A percentile compares a stretch with the other conserved stretches of the same genome.
phyloP scores from a whole-genome alignment of 192 early-diverging fungal species.

The Polychytrium aggregatum region DNA sequence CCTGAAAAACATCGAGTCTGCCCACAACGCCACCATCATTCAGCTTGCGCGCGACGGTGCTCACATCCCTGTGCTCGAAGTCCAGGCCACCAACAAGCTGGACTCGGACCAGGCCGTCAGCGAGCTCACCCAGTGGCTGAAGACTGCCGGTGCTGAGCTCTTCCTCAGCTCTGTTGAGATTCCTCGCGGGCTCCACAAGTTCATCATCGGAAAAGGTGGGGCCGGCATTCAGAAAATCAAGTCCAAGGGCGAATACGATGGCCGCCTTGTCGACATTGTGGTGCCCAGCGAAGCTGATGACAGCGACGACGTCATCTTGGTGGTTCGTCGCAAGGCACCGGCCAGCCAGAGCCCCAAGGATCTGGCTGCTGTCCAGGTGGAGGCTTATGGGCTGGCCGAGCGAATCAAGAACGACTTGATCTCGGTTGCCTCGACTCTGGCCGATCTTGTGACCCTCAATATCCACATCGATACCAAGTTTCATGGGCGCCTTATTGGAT shows the following conservation, averaged over 20 bases:
- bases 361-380: constrained; percentile 30
- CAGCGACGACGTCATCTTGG: constrained; percentile 64
- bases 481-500: constrained; percentile 70
- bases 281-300: constrained; percentile 60
- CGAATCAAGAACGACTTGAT: constrained; percentile 57
- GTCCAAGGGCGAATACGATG: constrained; percentile 50
- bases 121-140: constrained; percentile 41
- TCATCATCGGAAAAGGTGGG: constrained; percentile 79
- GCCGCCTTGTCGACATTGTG: constrained; percentile 58
- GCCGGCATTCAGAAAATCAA: constrained; percentile 76
- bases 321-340: constrained; percentile 52
- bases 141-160: constrained; percentile 33
- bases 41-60: background rate
- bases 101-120: constrained; percentile 54
- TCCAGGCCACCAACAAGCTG: constrained; percentile 55
- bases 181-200: constrained; percentile 61
- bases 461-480: constrained; percentile 58
- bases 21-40: constrained; percentile 25
- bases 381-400: constrained; percentile 22
- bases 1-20: constrained; percentile 69
- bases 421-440: constrained; percentile 43
- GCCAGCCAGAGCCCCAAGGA: constrained; percentile 32
- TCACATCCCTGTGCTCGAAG: constrained; percentile 50
- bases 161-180: constrained; percentile 62
- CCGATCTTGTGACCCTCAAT: constrained; percentile 50